Percentiles rank a stretch among this genome's conserved stretches.
These are phyloP conservation scores for Atalantia buxifolia DNA, from an alignment of 345 rosid genomes.

Conservation along the genomic window DNA sequence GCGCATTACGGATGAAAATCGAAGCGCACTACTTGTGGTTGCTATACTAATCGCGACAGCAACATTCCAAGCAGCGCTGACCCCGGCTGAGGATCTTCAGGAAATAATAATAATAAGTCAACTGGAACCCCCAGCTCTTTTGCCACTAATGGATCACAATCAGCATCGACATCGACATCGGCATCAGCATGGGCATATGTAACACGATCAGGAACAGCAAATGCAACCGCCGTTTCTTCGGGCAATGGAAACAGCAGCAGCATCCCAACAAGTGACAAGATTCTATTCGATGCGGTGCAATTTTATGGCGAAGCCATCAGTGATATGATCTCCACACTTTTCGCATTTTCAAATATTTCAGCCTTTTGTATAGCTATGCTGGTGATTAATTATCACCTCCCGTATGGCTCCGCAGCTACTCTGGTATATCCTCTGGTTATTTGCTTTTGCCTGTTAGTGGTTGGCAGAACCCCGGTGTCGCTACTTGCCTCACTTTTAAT, in stretches of 20 bases:
- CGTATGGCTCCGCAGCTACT: background rate
- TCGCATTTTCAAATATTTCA: background rate
- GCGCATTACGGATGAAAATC: constrained; percentile 14
- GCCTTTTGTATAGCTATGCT: background rate
- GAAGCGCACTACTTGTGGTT: constrained; percentile 28
- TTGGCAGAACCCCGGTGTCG: background rate
- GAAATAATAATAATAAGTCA: too few relatives aligned
- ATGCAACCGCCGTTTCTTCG: too few relatives aligned
- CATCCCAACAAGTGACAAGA: too few relatives aligned
- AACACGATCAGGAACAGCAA: too few relatives aligned
- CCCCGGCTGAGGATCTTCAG: constrained; percentile 18
- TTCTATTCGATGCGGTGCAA: too few relatives aligned
- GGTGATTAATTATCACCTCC: background rate
- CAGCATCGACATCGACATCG: too few relatives aligned
- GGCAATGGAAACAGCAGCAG: too few relatives aligned
- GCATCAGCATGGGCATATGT: too few relatives aligned
- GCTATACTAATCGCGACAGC: constrained; percentile 31
- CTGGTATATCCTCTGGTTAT: background rate
- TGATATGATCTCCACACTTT: background rate
- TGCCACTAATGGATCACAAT: too few relatives aligned
- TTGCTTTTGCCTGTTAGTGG: background rate
- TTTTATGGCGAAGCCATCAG: too few relatives aligned
- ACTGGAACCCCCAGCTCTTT: background rate
- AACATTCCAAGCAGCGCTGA: constrained; percentile 25
- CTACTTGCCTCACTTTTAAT: background rate